Conservation (phyloP, 2,329 filamentous ascomycete genomes). For the Fusarium sp. region DNA sequence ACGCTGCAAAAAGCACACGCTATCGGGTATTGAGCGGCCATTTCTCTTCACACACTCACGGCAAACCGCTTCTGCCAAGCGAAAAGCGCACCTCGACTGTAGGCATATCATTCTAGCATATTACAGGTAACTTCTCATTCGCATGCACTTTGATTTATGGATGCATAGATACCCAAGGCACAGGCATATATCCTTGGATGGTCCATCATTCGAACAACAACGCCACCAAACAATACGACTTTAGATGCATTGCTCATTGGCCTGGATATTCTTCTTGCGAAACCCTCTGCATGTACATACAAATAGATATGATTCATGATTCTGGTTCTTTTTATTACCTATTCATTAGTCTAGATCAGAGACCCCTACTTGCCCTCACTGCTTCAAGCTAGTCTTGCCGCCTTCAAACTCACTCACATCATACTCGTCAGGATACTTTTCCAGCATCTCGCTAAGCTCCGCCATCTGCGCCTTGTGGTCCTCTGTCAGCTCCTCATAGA, state of each 20-base stretch:
- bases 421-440: slow-evolving; percentile 92
- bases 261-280: no score
- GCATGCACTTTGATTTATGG: no score
- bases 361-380: slow-evolving; percentile 11
- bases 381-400: slow-evolving; percentile 70
- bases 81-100: no score
- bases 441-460: slow-evolving; percentile 78
- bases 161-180: no score
- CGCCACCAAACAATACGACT: no score
- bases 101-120: no score
- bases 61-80: no score
- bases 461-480: slow-evolving; percentile 76
- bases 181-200: no score
- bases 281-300: no score
- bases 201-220: no score
- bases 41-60: not conserved
- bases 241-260: no score
- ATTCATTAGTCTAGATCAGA: not conserved
- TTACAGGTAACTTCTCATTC: no score
- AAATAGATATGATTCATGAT: not conserved
- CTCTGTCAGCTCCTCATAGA: slow-evolving; percentile 88
- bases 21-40: slow-evolving; percentile 21
- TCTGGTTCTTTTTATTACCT: not conserved
- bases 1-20: slow-evolving; percentile 14
- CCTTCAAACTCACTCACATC: slow-evolving; percentile 80